Conservation (phyloP, 208 protist species). For the Wallacemonas sp. region DNA sequence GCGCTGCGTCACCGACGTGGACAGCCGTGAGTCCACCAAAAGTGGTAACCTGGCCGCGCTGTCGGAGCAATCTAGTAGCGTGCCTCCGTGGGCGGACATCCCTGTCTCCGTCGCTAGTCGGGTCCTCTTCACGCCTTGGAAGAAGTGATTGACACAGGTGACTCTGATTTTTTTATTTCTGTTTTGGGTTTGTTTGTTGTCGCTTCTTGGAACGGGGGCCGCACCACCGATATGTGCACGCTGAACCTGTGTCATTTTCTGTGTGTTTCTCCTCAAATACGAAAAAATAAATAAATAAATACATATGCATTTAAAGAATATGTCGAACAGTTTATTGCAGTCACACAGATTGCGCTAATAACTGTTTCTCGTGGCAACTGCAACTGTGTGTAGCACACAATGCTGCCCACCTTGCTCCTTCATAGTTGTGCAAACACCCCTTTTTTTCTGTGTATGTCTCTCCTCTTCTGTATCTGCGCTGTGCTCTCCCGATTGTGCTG, state of each 20-base stretch:
- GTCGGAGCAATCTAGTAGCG: constrained; percentile 48
- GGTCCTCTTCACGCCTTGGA: constrained; percentile 86
- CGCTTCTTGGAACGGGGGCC: no score
- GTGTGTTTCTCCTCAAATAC: no score
- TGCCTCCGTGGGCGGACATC: constrained; percentile 83
- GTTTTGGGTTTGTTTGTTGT: constrained; percentile 1
- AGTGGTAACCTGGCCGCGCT: constrained; percentile 45
- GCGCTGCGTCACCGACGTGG: constrained; percentile 69
- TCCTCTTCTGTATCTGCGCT: neutral
- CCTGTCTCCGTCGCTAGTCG: constrained; percentile 72
- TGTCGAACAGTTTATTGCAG: no score
- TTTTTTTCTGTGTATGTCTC: constrained; percentile 5
- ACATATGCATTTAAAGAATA: neutral
- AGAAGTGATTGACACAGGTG: no score
- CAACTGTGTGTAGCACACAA: neutral
- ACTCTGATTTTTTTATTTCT: constrained; percentile 21
- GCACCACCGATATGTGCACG: no score
- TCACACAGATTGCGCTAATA: no score
- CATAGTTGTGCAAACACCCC: neutral
- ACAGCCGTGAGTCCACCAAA: constrained; percentile 56
- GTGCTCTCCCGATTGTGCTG: no score
- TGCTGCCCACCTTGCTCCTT: neutral
- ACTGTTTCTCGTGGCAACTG: no score
- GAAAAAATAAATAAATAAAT: constrained; percentile 2
- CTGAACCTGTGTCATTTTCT: no score